phyloP scores from a whole-genome alignment of 192 early-diverging fungal genomes.

The Coemansia sp. region DNA sequence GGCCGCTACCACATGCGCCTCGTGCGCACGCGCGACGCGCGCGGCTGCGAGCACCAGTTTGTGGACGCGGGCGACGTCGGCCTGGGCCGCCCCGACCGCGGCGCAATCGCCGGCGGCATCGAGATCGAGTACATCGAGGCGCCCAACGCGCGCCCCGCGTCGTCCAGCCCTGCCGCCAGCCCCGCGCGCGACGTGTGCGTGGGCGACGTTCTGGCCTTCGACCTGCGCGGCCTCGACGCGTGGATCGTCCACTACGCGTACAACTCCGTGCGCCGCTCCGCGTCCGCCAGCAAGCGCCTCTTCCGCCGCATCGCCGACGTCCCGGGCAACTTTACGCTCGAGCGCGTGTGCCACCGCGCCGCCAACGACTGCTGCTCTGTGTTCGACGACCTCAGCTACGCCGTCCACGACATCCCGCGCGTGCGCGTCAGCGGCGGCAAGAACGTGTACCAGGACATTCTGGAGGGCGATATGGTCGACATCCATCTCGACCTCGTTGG shows the following conservation, averaged over 20 bases:
- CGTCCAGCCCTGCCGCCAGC: constrained; percentile 28
- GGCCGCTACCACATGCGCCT: constrained; percentile 50
- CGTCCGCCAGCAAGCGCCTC: constrained; percentile 51
- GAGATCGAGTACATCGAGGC: constrained; percentile 54
- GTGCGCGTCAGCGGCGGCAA: constrained; percentile 64
- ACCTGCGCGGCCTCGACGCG: constrained; percentile 63
- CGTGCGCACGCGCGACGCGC: constrained; percentile 33
- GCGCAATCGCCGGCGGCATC: constrained; percentile 37
- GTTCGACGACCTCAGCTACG: constrained; percentile 47
- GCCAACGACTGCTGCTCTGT: constrained; percentile 59
- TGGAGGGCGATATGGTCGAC: constrained; percentile 55
- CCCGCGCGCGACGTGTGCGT: constrained; percentile 55
- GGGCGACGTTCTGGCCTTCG: constrained; percentile 65
- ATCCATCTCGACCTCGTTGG: constrained; percentile 63
- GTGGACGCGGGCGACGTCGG: constrained; percentile 23
- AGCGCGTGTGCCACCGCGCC: constrained; percentile 59
- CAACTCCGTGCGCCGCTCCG: constrained; percentile 23
- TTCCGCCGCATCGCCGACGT: constrained; percentile 60
- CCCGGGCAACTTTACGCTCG: constrained; percentile 57
- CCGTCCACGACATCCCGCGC: constrained; percentile 57
- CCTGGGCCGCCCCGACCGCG: constrained; percentile 17
- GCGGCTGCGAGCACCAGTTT: constrained; percentile 47
- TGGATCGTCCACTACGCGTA: constrained; percentile 60
- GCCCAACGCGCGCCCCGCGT: constrained; percentile 36
- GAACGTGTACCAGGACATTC: constrained; percentile 66